Evolutionary conservation across 139 green algal species (phyloP).

Genomic region (Nannochloris sp.): DNA sequence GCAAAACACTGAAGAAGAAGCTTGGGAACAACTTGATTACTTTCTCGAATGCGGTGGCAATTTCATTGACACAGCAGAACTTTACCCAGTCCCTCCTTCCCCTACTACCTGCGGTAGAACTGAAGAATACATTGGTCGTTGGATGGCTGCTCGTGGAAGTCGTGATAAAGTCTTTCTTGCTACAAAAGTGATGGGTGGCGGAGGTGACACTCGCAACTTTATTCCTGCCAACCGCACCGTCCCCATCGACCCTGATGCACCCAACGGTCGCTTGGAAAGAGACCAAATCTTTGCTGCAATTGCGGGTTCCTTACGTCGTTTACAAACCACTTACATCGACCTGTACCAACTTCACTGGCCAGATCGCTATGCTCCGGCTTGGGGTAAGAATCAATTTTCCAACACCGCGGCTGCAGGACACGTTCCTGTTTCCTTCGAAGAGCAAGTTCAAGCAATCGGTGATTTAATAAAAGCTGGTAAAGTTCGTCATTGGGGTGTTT

Average conservation of each 20-base stretch:
- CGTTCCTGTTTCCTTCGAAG: constrained; percentile 46
- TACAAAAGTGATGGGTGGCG: constrained; percentile 61
- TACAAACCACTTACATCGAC: constrained; percentile 87
- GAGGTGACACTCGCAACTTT: constrained; percentile 71
- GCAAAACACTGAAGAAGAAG: constrained; percentile 58
- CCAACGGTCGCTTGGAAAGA: constrained; percentile 41
- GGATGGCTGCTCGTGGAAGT: constrained; percentile 49
- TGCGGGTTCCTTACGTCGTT: constrained; percentile 59
- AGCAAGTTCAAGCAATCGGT: constrained; percentile 66
- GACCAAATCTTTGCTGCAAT: constrained; percentile 59
- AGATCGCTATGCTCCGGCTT: constrained; percentile 95
- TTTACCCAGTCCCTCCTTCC: constrained; percentile 62
- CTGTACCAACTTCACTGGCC: constrained; percentile 88
- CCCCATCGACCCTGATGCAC: not conserved
- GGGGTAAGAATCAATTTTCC: constrained; percentile 77
- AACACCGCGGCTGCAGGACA: constrained; percentile 41
- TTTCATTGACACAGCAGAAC: constrained; percentile 84
- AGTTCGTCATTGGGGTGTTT: constrained; percentile 63
- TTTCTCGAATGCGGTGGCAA: constrained; percentile 58
- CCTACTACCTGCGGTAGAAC: constrained; percentile 39
- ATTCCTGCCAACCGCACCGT: constrained; percentile 40
- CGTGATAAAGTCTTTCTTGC: constrained; percentile 64
- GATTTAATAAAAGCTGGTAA: constrained; percentile 38
- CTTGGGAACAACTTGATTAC: constrained; percentile 46
- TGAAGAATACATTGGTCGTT: constrained; percentile 66